Evolutionary conservation across 768 basidiomycete species (phyloP).

Genomic region (Podaxis sp.): DNA sequence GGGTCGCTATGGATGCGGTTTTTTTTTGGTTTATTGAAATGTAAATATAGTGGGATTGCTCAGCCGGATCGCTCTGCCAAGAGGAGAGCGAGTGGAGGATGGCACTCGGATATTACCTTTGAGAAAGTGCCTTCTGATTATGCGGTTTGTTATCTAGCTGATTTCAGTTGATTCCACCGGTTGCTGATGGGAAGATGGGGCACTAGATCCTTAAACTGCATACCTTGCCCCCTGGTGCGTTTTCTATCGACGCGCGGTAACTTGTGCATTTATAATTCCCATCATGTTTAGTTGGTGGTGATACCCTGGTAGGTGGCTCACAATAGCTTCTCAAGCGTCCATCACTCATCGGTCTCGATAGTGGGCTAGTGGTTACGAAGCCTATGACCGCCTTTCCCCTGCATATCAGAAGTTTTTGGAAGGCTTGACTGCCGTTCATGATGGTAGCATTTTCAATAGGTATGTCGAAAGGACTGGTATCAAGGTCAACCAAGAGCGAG

Average conservation of each 20-base stretch:
- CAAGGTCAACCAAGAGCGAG: constrained; percentile 29
- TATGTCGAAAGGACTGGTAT: constrained; percentile 6
- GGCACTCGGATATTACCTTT: constrained; percentile 61
- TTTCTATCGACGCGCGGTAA: neutral
- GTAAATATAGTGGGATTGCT: constrained; percentile 30
- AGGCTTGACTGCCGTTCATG: constrained; percentile 52
- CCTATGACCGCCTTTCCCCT: constrained; percentile 60
- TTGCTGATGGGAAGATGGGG: neutral
- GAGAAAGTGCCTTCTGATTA: constrained; percentile 59
- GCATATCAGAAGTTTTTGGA: constrained; percentile 50
- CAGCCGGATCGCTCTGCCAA: constrained; percentile 25
- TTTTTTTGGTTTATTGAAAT: neutral
- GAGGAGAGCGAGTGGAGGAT: constrained; percentile 37
- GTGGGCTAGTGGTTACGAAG: constrained; percentile 45
- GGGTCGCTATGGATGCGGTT: constrained; percentile 8
- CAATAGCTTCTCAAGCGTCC: constrained; percentile 13
- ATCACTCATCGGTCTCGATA: neutral
- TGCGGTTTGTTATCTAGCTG: constrained; percentile 26
- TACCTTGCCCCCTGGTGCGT: constrained; percentile 31
- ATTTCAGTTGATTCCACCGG: neutral
- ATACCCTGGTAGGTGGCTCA: constrained; percentile 31
- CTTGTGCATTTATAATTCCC: neutral
- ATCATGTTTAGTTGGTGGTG: constrained; percentile 29
- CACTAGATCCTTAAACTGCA: constrained; percentile 35
- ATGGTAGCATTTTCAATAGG: constrained; percentile 18